Evolutionary conservation across 2,329 filamentous ascomycete species (phyloP), one percentile per base, ranked within the genome.

Genomic region (Cordyceps fumosorosea): DNA sequence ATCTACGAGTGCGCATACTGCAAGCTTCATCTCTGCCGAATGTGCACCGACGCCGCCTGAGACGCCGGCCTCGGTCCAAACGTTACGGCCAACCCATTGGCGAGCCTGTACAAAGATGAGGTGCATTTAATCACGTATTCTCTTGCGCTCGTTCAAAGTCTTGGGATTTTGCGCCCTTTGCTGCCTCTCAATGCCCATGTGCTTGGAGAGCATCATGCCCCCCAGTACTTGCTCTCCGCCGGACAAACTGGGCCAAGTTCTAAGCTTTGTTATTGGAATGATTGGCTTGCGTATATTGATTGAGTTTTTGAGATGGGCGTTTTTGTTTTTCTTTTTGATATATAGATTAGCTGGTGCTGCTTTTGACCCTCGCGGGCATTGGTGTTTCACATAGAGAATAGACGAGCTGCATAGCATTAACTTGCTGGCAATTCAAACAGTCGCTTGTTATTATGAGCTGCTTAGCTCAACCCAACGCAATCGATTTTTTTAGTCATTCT

Each of bases 1-100:
- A 89, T 89, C 69, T 89, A 83, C 66, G 84, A 89, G 72, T 89
- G 87, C 75, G 78, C 80, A 64, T 87, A 87, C 71, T 89, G 87
- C 81, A 85, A 86, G 72, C 75, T 87, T 56, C 85, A 88, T 74
- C 80, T 83, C 34, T 89, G 86, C 72, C 78, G 84, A 24, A 34
- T 61, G 52, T 64, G 62, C 48, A 45, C 37, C 12, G 57, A 64
- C n/a, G 10, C 42, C 10, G 11, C 18, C 29, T 61, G 22, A 51
- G 5, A 12, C 51, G 18, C 37, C 20, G 8, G 12, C 20, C 29
- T 29, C 20, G 48, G 16, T 12, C n/a, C 16, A 14, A 26, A 8
- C 32, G 37, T 18, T 8, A 48, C 18, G 44, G 45, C 20, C 29
- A n/a, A n/a, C 14, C 16, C 29, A 48, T 29, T 5, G 18, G 14